A percentile compares a stretch with the other conserved stretches of the same genome.
phyloP scores from a whole-genome alignment of 2,329 filamentous ascomycete species.

The Bipolaris gigantea region DNA sequence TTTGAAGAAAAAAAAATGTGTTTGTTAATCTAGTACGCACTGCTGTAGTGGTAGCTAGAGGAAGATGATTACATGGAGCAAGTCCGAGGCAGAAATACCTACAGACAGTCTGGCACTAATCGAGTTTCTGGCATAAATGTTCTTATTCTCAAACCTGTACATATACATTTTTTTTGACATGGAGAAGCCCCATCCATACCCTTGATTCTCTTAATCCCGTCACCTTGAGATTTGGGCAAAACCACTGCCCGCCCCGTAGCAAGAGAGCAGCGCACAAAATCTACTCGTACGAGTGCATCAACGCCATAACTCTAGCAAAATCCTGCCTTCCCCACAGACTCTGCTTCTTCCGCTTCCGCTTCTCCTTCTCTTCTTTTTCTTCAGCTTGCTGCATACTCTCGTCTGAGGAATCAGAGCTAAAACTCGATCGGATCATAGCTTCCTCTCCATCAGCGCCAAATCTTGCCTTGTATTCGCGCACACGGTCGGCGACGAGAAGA shows the following conservation, averaged over 20 bases:
- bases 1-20: too few relatives aligned
- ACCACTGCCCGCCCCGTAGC: not conserved
- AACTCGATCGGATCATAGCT: not conserved
- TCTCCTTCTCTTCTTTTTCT: not conserved
- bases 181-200: too few relatives aligned
- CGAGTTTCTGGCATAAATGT: too few relatives aligned
- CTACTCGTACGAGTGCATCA: not conserved
- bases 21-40: too few relatives aligned
- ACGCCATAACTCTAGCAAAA: slow-evolving; percentile 1
- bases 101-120: too few relatives aligned
- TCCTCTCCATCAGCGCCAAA: not conserved
- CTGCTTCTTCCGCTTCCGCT: not conserved
- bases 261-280: not conserved
- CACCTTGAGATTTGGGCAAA: too few relatives aligned
- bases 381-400: not conserved
- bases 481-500: not conserved
- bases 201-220: too few relatives aligned
- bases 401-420: not conserved
- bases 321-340: not conserved
- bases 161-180: too few relatives aligned
- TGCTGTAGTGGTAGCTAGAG: too few relatives aligned
- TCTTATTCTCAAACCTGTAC: too few relatives aligned
- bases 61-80: too few relatives aligned
- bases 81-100: too few relatives aligned
- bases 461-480: not conserved